Conservation (phyloP, 2,329 filamentous ascomycete species). For the Fusarium sp. region DNA sequence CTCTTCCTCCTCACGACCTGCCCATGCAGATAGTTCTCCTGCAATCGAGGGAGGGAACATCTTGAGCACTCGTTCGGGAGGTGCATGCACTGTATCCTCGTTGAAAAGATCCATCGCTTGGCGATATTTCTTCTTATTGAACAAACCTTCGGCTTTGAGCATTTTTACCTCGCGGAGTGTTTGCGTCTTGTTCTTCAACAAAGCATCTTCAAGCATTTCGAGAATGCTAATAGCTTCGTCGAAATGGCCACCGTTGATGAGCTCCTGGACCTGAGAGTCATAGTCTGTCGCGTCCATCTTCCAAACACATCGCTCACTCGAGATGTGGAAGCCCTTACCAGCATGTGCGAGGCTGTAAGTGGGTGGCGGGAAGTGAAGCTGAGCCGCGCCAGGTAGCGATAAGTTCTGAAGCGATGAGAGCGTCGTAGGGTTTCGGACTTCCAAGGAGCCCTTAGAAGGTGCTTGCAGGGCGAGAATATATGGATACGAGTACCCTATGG, state of each 20-base stretch:
- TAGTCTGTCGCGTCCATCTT: slow-evolving; percentile 95
- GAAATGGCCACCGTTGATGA: slow-evolving; percentile 78
- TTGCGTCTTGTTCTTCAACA: slow-evolving; percentile 84
- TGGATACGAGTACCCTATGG: slow-evolving; percentile 95
- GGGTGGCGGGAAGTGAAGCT: slow-evolving; percentile 91
- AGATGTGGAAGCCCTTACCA: slow-evolving; percentile 94
- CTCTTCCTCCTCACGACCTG: slow-evolving; percentile 49
- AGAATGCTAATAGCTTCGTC: slow-evolving; percentile 94
- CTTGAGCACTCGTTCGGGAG: slow-evolving; percentile 86
- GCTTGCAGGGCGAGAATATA: slow-evolving; percentile 91
- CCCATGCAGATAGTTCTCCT: slow-evolving; percentile 76
- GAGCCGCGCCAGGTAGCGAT: slow-evolving; percentile 80
- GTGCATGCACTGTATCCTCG: slow-evolving; percentile 84
- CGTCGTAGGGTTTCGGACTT: slow-evolving; percentile 93
- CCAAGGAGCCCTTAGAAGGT: slow-evolving; percentile 83
- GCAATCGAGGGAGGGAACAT: slow-evolving; percentile 87
- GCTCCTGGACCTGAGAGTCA: slow-evolving; percentile 85
- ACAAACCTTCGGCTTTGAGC: slow-evolving; percentile 87
- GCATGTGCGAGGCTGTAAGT: slow-evolving; percentile 95
- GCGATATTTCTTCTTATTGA: slow-evolving; percentile 83
- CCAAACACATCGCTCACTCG: slow-evolving; percentile 92
- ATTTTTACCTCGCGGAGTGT: slow-evolving; percentile 89
- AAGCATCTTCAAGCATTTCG: slow-evolving; percentile 89
- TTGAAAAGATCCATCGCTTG: slow-evolving; percentile 90
- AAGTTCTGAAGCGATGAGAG: slow-evolving; percentile 90